Percentiles rank a stretch among this genome's conserved stretches.
Conservation (phyloP, 352 stramenopile species). For the Phytophthora syringae region DNA sequence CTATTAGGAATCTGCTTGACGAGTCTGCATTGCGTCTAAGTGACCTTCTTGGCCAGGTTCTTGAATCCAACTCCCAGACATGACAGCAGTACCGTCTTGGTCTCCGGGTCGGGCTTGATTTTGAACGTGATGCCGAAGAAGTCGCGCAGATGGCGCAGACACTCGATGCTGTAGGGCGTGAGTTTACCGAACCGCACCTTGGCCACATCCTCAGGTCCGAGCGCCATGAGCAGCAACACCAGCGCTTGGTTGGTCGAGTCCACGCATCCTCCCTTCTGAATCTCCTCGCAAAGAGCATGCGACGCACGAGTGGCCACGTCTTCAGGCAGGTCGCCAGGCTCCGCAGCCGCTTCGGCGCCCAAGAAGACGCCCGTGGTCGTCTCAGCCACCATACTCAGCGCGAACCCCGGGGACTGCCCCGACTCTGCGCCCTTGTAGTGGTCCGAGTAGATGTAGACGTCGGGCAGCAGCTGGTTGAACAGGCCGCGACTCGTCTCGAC, state of each 20-base stretch:
- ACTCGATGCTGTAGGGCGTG: constrained; percentile 90
- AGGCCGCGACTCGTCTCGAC: constrained; percentile 96
- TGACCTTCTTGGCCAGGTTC: constrained; percentile 96
- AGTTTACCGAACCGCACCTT: constrained; percentile 92
- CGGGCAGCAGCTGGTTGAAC: constrained; percentile 98
- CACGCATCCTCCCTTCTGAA: constrained; percentile 93
- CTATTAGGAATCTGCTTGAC: constrained; percentile 34
- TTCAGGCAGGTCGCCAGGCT: constrained; percentile 93
- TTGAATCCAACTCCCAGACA: constrained; percentile 96
- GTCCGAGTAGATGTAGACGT: constrained; percentile 99
- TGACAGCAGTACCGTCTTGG: constrained; percentile 93
- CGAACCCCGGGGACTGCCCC: constrained; percentile 92
- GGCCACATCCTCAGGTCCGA: constrained; percentile 98
- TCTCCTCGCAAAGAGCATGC: constrained; percentile 97
- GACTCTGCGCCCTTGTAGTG: constrained; percentile 95
- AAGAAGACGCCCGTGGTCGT: constrained; percentile 97
- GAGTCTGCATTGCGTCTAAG: constrained; percentile 56
- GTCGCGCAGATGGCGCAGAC: constrained; percentile 89
- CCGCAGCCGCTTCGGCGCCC: constrained; percentile 91
- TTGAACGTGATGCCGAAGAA: constrained; percentile 96
- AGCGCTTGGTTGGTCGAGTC: constrained; percentile 97
- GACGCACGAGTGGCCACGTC: constrained; percentile 95
- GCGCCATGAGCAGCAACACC: constrained; percentile 97
- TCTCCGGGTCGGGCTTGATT: constrained; percentile 89
- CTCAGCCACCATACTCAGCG: constrained; percentile 95